Percentiles rank a stretch among this genome's conserved stretches.
Evolutionary conservation across 2,329 filamentous ascomycete genomes (phyloP).

Genomic region (Fusarium mexicanum): DNA sequence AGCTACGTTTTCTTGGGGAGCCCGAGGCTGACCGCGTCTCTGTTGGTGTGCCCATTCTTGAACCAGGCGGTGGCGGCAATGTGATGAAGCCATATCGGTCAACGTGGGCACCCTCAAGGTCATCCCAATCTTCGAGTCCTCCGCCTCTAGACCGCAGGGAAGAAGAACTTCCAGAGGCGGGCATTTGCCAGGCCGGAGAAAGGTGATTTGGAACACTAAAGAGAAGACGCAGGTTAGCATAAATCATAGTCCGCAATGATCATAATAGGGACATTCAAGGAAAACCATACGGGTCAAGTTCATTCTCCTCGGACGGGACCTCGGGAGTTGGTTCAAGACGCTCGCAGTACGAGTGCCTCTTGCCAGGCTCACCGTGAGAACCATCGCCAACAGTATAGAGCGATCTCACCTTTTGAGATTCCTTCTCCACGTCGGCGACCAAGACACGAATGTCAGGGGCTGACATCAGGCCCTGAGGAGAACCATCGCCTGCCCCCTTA

Average conservation of each 20-base stretch:
- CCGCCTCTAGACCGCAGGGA: constrained; percentile 57
- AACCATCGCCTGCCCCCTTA: constrained; percentile 17
- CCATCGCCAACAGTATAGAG: constrained; percentile 68
- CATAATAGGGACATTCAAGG: constrained; percentile 50
- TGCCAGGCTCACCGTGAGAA: constrained; percentile 63
- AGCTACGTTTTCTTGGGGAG: constrained; percentile 57
- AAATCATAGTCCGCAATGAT: constrained; percentile 37
- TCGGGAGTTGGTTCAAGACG: constrained; percentile 61
- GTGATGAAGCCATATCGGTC: constrained; percentile 76
- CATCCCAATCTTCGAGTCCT: constrained; percentile 74
- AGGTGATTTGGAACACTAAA: constrained; percentile 45
- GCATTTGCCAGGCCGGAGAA: constrained; percentile 49
- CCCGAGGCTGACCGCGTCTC: constrained; percentile 55
- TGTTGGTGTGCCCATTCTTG: constrained; percentile 54
- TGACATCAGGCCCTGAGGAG: constrained; percentile 34
- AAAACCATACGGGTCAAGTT: constrained; percentile 67
- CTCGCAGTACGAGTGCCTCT: constrained; percentile 58
- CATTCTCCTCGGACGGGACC: constrained; percentile 62
- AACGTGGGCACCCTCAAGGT: constrained; percentile 68
- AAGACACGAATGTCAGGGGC: constrained; percentile 63
- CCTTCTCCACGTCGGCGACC: constrained; percentile 66
- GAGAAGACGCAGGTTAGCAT: constrained; percentile 42
- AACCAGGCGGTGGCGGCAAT: constrained; percentile 54
- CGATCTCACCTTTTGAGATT: constrained; percentile 74
- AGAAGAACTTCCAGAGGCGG: constrained; percentile 56